phyloP scores from a whole-genome alignment of 2,329 filamentous ascomycete species.

The Penicillium sp. region DNA sequence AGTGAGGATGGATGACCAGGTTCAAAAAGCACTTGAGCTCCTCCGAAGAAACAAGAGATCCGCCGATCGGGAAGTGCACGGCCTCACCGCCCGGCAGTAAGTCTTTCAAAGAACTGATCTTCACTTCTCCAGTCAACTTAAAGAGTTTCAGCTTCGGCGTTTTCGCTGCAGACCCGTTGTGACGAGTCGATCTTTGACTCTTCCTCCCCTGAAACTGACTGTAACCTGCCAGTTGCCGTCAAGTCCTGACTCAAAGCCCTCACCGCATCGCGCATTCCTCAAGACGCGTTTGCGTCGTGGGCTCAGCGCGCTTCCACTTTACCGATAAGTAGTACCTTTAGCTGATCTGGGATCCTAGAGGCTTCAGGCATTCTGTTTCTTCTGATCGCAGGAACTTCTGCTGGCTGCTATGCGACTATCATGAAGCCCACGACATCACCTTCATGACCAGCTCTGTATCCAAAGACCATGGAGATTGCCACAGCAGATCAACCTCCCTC shows the following conservation, averaged over 20 bases:
- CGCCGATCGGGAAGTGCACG: constrained; percentile 15
- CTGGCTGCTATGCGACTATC: not conserved
- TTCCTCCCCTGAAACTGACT: not conserved
- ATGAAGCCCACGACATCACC: not conserved
- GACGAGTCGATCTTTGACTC: not conserved
- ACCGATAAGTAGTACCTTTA: not conserved
- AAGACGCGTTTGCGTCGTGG: constrained; percentile 1
- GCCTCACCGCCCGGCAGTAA: constrained; percentile 40
- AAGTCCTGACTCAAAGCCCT: not conserved
- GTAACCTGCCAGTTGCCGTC: not conserved
- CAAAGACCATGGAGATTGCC: constrained; percentile 6
- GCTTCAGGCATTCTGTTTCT: not conserved
- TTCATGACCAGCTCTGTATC: not conserved
- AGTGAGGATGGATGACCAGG: constrained; percentile 11
- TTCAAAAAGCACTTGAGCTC: constrained; percentile 22
- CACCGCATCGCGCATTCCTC: not conserved
- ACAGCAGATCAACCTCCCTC: not conserved
- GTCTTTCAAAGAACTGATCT: constrained; percentile 3
- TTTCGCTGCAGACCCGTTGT: not conserved
- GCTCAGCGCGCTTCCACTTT: not conserved
- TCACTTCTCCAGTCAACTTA: not conserved
- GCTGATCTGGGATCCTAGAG: not conserved
- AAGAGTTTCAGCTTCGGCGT: not conserved
- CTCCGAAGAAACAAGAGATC: constrained; percentile 17
- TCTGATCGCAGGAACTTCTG: not conserved